Evolutionary conservation across 306 rosid genomes (phyloP).

Genomic region (Acacia melanoxylon): DNA sequence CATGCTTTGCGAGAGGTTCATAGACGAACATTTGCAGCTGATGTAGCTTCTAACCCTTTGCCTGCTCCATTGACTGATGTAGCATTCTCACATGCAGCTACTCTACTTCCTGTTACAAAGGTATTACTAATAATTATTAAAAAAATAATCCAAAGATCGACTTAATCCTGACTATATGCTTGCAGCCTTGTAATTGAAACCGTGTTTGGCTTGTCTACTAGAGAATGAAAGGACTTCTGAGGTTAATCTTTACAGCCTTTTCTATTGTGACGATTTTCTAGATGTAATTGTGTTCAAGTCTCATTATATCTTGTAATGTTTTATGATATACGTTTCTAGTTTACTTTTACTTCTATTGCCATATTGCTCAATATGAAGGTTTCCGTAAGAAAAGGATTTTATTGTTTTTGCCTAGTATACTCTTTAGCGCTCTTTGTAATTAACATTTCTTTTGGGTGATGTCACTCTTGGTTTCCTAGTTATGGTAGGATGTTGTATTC

Average conservation of each 20-base stretch:
- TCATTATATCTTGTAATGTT: neutral
- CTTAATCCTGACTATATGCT: slow-evolving; percentile 16
- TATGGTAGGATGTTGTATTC: neutral
- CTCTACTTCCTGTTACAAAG: slow-evolving; percentile 98
- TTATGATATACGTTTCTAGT: neutral
- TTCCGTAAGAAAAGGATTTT: neutral
- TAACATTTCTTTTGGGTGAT: neutral
- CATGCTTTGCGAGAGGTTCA: slow-evolving; percentile 98
- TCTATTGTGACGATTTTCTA: neutral
- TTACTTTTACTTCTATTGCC: neutral
- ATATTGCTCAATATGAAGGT: slow-evolving; percentile 16
- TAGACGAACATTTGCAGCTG: slow-evolving; percentile 85
- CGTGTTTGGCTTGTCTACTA: slow-evolving; percentile 23
- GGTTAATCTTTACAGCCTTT: neutral
- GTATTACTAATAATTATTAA: slow-evolving; percentile 38
- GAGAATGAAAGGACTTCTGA: slow-evolving; percentile 8
- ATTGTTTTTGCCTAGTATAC: neutral
- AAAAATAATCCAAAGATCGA: neutral
- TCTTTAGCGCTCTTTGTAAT: slow-evolving; percentile 18
- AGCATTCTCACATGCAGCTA: slow-evolving; percentile 98
- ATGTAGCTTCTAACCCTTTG: slow-evolving; percentile 83
- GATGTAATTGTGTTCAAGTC: slow-evolving; percentile 9
- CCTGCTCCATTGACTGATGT: slow-evolving; percentile 96
- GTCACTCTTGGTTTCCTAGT: slow-evolving; percentile 5
- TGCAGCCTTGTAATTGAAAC: neutral